Conservation (phyloP, 768 basidiomycete genomes). For the Cubamyces sp. region DNA sequence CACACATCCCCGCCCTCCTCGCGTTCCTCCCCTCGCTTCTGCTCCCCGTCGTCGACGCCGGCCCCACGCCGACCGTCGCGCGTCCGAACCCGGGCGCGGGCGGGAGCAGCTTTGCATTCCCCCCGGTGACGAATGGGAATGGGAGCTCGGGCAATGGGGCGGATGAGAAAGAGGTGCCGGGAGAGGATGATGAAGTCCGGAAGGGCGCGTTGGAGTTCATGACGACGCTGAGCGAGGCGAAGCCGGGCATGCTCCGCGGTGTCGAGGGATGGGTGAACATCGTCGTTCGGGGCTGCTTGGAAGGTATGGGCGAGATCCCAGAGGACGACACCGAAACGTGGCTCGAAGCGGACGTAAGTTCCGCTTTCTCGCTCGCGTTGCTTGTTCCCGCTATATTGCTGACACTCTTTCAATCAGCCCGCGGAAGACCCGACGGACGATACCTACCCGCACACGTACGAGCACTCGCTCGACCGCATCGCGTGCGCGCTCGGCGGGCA, state of each 20-base stretch:
- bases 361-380: not conserved
- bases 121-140: conserved; percentile 33
- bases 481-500: conserved; percentile 82
- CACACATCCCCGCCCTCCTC: conserved; percentile 69
- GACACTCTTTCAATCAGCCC: conserved; percentile 46
- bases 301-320: conserved; percentile 80
- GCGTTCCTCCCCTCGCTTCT: conserved; percentile 73
- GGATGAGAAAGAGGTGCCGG: conserved; percentile 51
- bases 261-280: conserved; percentile 72
- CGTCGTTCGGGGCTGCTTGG: conserved; percentile 75
- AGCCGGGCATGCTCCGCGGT: conserved; percentile 67
- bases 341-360: conserved; percentile 76
- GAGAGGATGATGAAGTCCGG: conserved; percentile 71
- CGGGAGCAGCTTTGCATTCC: conserved; percentile 44
- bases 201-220: conserved; percentile 82
- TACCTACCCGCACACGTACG: conserved; percentile 73
- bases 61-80: conserved; percentile 57
- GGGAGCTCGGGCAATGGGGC: conserved; percentile 37
- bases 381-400: conserved; percentile 1
- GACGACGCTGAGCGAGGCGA: conserved; percentile 77
- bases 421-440: conserved; percentile 67
- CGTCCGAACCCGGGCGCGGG: conserved; percentile 43
- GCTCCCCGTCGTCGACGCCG: conserved; percentile 61
- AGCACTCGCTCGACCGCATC: conserved; percentile 81
- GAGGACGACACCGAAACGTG: conserved; percentile 64